Base-by-base conservation (phyloP, 1,284 basidiomycete species). In the Paramarasmius palmivorus region DNA sequence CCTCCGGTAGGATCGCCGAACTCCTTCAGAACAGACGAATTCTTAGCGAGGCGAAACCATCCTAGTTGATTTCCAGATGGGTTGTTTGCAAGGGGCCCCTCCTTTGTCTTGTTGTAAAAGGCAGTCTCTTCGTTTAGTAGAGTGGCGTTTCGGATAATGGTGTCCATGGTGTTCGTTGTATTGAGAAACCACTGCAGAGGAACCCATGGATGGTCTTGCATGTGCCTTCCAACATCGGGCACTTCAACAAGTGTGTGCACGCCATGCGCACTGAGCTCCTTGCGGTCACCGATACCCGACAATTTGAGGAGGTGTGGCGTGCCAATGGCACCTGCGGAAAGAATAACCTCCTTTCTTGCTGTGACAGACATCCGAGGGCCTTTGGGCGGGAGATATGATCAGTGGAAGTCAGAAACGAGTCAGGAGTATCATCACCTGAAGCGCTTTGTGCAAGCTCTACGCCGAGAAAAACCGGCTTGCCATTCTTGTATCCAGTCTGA, bases 271-370 rank as follows among this genome's bases (percentile, higher is more conserved):
- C 44, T 50, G 2, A 71, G 62, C 5, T 62, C 44, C 2, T 49
- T 45, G 0, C 65, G 57, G 49, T 67, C 63, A 8, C 70, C 69
- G 40, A 71, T 63, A 26, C 71, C 69, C 22, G 68, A 69, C 6
- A 65, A 61, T 53, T 69, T 64, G 4, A 73, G 64, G 6, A 72
- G 56, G 2, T 66, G 63, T 4, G 69, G 68, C 1, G 67, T 65
- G 9, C 39, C 42, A 20, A 59, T 48, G n/a, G 54, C 42, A 4
- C 59, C 65, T 5, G 64, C 66, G 22, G 66, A 55, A 5, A 68
- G 54, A 22, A 68, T 59, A 32, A 67, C 60, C 48, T 68, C 65
- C 17, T 57, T 58, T 3, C 20, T 32, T 12, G 58, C 54, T 14
- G 39, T 55, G 17, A 59, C n/a, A n/a, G n/a, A n/a, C n/a, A n/a